Evolutionary conservation across 2,329 filamentous ascomycete species (phyloP).

Genomic region (Diaporthe sp.): DNA sequence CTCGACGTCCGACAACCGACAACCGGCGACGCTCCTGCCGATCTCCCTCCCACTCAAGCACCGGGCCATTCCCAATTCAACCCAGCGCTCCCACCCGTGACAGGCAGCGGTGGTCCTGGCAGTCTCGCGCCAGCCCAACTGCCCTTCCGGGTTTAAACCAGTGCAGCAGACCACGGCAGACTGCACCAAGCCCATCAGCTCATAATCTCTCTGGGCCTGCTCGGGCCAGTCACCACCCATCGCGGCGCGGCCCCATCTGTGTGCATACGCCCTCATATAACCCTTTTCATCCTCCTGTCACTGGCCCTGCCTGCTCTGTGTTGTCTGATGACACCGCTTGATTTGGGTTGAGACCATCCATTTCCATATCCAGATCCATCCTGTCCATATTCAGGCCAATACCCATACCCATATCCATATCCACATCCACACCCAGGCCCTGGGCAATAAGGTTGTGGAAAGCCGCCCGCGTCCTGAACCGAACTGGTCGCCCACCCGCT

Average conservation of each 20-base stretch:
- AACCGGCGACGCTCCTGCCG: slow-evolving; percentile 21
- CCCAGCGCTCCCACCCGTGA: slow-evolving; percentile 18
- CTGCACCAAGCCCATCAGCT: slow-evolving; percentile 27
- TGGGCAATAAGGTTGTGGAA: slow-evolving; percentile 23
- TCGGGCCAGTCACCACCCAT: slow-evolving; percentile 23
- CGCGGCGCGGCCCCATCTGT: slow-evolving; percentile 11
- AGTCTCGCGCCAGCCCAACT: neutral
- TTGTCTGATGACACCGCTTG: slow-evolving; percentile 30
- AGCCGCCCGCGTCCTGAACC: slow-evolving; percentile 29
- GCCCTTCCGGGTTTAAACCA: slow-evolving; percentile 31
- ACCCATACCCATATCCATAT: slow-evolving; percentile 8
- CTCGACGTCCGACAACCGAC: slow-evolving; percentile 18
- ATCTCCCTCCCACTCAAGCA: slow-evolving; percentile 25
- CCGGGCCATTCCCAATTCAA: slow-evolving; percentile 9
- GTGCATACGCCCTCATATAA: slow-evolving; percentile 28
- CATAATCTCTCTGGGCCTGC: slow-evolving; percentile 20
- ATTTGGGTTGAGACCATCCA: slow-evolving; percentile 15
- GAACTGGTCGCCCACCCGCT: slow-evolving; percentile 21
- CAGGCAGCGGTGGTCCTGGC: slow-evolving; percentile 25
- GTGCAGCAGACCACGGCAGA: slow-evolving; percentile 4
- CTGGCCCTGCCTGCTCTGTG: slow-evolving; percentile 3
- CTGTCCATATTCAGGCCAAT: slow-evolving; percentile 9
- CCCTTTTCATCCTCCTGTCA: slow-evolving; percentile 17
- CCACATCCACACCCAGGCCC: slow-evolving; percentile 8
- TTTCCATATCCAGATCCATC: slow-evolving; percentile 23